A percentile compares a stretch with the other conserved stretches of the same genome.
phyloP scores from a whole-genome alignment of 169 alveolate species.

The Plasmodium gaboni region DNA sequence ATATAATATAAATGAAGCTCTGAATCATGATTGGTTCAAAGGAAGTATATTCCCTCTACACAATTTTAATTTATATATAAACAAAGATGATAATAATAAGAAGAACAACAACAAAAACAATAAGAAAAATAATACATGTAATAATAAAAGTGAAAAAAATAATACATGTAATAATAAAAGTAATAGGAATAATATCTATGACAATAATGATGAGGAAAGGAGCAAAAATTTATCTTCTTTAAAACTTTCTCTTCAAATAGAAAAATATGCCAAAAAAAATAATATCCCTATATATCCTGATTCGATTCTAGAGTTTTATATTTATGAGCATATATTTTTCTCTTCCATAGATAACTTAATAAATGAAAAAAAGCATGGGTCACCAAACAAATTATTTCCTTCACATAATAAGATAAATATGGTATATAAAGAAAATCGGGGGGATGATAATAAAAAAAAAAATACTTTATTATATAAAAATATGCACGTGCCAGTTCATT shows the following conservation, averaged over 20 bases:
- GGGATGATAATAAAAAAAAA: neutral
- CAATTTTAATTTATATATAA: slow-evolving; percentile 15
- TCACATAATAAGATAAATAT: neutral
- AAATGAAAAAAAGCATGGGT: neutral
- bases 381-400: slow-evolving; percentile 5
- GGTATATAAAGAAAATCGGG: slow-evolving; percentile 10
- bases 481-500: too few relatives aligned
- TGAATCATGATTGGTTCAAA: slow-evolving; percentile 75
- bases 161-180: neutral
- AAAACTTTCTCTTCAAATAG: slow-evolving; percentile 37
- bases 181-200: neutral
- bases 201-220: neutral
- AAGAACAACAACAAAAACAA: neutral
- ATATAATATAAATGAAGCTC: slow-evolving; percentile 62
- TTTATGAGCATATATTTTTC: slow-evolving; percentile 36
- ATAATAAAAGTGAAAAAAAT: neutral
- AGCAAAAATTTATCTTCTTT: neutral
- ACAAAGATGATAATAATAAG: neutral
- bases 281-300: slow-evolving; percentile 14
- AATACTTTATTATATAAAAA: neutral
- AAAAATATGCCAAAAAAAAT: slow-evolving; percentile 48
- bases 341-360: neutral
- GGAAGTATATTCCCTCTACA: slow-evolving; percentile 31
- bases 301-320: slow-evolving; percentile 13
- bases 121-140: neutral